Base-by-base conservation (phyloP, 768 basidiomycete genomes). In the Macrolepiota fuliginosa region DNA sequence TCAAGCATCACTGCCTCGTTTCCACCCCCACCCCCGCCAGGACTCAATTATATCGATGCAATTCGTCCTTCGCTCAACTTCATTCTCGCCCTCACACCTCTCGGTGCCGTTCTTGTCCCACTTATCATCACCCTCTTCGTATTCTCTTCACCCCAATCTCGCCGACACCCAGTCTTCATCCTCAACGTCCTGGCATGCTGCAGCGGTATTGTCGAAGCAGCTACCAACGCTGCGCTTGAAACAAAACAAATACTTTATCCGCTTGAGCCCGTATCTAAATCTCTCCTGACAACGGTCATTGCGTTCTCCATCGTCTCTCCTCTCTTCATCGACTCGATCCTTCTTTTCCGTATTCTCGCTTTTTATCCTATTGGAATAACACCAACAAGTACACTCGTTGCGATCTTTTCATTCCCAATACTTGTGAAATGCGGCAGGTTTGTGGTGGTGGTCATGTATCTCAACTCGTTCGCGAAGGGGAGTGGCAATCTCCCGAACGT, bases 261-360 rank as follows among this genome's bases (percentile, higher is more conserved):
- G 10, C 54, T 64, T 32, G 40, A 66, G 10, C 64, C 64, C 4
- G 51, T 69, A 3, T 58, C 58, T 2, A 62, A 64, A 25, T 54
- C 59, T 4, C 37, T 70, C 12, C 65, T 66, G 29, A 67, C 69
- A 3, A 66, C 67, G 0, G 68, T 66, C 55, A 66, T 69, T 9
- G 46, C 62, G 0, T 55, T 79, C 45, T 62, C 67, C 13, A 62
- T 71, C 9, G 63, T 71, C 51, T 69, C 73, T 1, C 76, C 77
- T 15, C 51, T 76, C 1, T 66, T 77, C 50, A 69, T 77, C 22
- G 77, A 79, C 61, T 71, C 69, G 12, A 73, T 79, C 40, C 72
- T 79, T 9, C 45, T 77, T n/a, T 65, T 77, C 54, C 71, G 78
- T 0, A 68, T 79, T 11, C 58, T 71, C 27, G 72, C 74, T 2